phyloP scores from a whole-genome alignment of 257 asterid species.

The Salvia miltiorrhiza region DNA sequence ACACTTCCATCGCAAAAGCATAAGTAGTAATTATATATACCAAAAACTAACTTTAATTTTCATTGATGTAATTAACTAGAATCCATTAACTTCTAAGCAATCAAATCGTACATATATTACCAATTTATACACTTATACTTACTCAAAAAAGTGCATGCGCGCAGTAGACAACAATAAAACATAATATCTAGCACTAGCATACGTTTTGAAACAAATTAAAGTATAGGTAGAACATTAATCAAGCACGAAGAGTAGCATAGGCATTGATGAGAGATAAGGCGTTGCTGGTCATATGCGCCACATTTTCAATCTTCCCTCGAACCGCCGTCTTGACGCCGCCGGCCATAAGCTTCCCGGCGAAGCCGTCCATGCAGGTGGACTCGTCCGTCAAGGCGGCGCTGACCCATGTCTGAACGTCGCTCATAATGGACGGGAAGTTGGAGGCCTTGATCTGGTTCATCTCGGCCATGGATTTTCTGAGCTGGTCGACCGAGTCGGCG shows the following conservation, averaged over 20 bases:
- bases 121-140: background rate
- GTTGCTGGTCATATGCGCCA: slow-evolving; percentile 68
- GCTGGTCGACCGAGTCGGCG: slow-evolving; percentile 42
- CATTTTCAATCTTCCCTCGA: slow-evolving; percentile 34
- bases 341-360: slow-evolving; percentile 40
- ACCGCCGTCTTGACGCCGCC: slow-evolving; percentile 42
- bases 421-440: slow-evolving; percentile 35
- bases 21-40: too few relatives aligned
- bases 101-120: background rate
- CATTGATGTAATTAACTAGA: background rate
- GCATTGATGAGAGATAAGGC: slow-evolving; percentile 64
- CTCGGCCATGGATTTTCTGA: slow-evolving; percentile 43
- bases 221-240: background rate
- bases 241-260: slow-evolving; percentile 39
- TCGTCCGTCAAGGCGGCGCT: slow-evolving; percentile 84
- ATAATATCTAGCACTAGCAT: too few relatives aligned
- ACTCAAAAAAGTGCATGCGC: too few relatives aligned
- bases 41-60: background rate
- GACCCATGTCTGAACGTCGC: slow-evolving; percentile 69
- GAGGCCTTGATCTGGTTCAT: slow-evolving; percentile 37
- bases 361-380: slow-evolving; percentile 69
- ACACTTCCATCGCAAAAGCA: too few relatives aligned
- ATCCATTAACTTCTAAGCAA: background rate
- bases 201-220: too few relatives aligned
- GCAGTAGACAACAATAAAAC: too few relatives aligned